A percentile compares a stretch with the other conserved stretches of the same genome.
Conservation (phyloP, 345 rosid genomes). For the Salix suchowensis region DNA sequence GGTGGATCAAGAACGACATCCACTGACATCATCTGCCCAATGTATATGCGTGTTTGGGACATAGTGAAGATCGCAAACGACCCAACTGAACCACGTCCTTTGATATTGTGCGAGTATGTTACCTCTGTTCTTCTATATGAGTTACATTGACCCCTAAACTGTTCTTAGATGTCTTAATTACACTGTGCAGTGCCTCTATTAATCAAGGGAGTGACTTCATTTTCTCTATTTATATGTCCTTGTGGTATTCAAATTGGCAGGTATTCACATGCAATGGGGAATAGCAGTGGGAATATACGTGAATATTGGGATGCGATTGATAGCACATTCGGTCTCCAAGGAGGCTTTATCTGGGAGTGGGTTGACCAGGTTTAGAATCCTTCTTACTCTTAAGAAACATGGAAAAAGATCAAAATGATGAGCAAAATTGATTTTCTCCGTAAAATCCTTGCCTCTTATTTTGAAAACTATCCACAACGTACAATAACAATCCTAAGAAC, state of each 20-base stretch:
- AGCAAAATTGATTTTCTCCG: background rate
- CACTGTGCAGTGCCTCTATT: background rate
- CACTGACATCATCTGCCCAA: constrained; percentile 92
- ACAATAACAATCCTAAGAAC: background rate
- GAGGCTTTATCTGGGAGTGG: constrained; percentile 99
- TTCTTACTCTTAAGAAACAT: constrained; percentile 5
- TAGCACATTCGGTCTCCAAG: constrained; percentile 90
- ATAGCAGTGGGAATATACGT: constrained; percentile 81
- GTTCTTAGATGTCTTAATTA: background rate
- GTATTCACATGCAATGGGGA: constrained; percentile 98
- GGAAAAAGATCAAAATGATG: background rate
- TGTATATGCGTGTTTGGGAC: constrained; percentile 99
- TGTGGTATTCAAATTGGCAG: constrained; percentile 40
- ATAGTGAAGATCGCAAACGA: constrained; percentile 91
- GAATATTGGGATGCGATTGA: constrained; percentile 97
- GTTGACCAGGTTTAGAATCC: constrained; percentile 71
- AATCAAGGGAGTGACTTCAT: constrained; percentile 8
- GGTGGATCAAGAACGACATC: constrained; percentile 91
- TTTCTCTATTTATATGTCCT: constrained; percentile 13
- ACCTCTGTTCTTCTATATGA: constrained; percentile 9
- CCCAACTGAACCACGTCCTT: constrained; percentile 73
- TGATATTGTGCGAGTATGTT: constrained; percentile 98
- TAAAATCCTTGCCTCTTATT: background rate
- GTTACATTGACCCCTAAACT: constrained; percentile 5
- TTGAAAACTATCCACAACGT: background rate